Conservation (phyloP, 805 yeast genomes). For the Yamadazyma nakazawae region DNA sequence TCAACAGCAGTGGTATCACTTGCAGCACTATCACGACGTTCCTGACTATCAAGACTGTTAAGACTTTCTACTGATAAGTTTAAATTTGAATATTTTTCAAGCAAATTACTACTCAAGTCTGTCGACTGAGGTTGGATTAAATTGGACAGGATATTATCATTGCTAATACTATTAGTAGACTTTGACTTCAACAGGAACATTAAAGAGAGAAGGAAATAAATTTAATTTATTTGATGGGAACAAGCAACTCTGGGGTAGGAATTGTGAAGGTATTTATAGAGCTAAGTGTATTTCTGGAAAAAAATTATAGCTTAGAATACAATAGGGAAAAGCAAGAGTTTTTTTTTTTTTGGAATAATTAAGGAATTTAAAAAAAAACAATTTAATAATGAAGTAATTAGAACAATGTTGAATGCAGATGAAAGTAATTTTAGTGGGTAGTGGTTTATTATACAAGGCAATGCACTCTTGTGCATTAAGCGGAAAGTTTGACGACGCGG, state of each 20-base stretch:
- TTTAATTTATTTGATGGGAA: too few relatives aligned
- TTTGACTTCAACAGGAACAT: constrained; percentile 14
- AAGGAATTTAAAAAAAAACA: background rate
- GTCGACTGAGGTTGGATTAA: constrained; percentile 7
- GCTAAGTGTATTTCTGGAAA: background rate
- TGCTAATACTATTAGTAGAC: constrained; percentile 12
- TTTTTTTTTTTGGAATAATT: too few relatives aligned
- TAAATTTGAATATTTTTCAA: constrained; percentile 15
- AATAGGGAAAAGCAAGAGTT: background rate
- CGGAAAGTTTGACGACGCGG: too few relatives aligned
- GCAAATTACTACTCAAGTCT: constrained; percentile 7
- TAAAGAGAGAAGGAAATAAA: background rate
- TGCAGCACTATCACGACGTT: constrained; percentile 14
- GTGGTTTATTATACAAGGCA: too few relatives aligned
- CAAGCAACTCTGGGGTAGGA: background rate
- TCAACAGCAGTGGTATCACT: constrained; percentile 13
- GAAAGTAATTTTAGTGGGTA: background rate
- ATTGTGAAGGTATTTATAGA: background rate
- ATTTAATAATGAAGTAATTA: background rate
- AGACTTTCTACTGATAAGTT: constrained; percentile 14
- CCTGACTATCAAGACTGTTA: constrained; percentile 11
- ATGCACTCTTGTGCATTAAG: too few relatives aligned
- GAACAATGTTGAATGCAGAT: background rate
- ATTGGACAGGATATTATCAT: constrained; percentile 14
- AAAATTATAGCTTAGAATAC: background rate